These are phyloP conservation scores for Porcisia hertigi DNA, from an alignment of 208 protist species.

Conservation along the genomic window DNA sequence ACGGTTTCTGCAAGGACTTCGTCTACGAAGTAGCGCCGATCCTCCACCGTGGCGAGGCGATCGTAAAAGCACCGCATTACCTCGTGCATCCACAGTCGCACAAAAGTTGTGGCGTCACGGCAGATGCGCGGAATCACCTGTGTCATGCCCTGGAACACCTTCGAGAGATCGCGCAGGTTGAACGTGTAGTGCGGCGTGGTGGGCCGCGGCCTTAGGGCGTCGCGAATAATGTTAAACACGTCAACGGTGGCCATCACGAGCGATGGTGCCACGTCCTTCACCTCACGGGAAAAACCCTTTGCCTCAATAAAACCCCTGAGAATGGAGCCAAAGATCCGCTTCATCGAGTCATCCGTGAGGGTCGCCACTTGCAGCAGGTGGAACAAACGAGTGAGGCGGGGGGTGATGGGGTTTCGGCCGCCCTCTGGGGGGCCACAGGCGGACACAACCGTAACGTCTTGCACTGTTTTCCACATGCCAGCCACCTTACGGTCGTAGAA, in stretches of 20 bases:
- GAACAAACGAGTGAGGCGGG: conserved; percentile 94
- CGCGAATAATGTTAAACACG: conserved; percentile 91
- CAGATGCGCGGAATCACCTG: conserved; percentile 91
- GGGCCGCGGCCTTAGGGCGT: conserved; percentile 94
- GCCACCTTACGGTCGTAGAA: conserved; percentile 97
- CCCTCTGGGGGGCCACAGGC: conserved; percentile 96
- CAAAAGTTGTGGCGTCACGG: conserved; percentile 53
- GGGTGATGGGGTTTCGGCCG: conserved; percentile 94
- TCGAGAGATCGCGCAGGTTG: conserved; percentile 97
- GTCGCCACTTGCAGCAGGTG: conserved; percentile 94
- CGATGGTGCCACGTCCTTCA: conserved; percentile 59
- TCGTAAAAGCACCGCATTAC: conserved; percentile 96
- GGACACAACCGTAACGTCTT: conserved; percentile 95
- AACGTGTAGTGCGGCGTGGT: conserved; percentile 98
- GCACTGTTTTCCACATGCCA: conserved; percentile 94
- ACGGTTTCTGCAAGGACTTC: conserved; percentile 89
- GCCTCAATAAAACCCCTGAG: conserved; percentile 89
- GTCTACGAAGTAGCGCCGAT: conserved; percentile 92
- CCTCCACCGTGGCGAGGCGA: conserved; percentile 94
- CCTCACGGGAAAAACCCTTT: conserved; percentile 85
- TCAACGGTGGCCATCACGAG: conserved; percentile 91
- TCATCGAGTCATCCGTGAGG: conserved; percentile 94
- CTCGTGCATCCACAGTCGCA: conserved; percentile 97
- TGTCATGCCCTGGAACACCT: conserved; percentile 95
- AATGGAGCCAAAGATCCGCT: conserved; percentile 95